Conservation (phyloP, 345 rosid species). For the Cardiospermum halicacabum region DNA sequence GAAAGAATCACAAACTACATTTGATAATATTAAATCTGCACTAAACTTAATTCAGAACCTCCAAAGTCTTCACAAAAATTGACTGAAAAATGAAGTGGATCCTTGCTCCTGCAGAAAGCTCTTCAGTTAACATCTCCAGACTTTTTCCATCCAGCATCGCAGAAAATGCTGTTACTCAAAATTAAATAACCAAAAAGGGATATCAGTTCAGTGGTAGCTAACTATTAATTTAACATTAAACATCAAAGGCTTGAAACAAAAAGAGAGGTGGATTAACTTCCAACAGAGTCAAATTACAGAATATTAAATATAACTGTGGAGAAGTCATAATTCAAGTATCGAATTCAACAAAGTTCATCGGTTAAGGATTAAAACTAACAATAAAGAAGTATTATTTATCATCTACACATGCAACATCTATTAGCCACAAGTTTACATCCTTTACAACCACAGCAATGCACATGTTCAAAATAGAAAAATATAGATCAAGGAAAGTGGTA, state of each 20-base stretch:
- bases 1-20: not conserved
- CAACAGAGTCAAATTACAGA: not conserved
- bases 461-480: not conserved
- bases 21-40: not conserved
- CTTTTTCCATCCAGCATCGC: slow-evolving; percentile 63
- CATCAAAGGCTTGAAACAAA: not conserved
- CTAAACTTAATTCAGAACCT: slow-evolving; percentile 32
- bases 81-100: slow-evolving; percentile 62
- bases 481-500: not conserved
- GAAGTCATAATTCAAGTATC: not conserved
- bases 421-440: not conserved
- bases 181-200: slow-evolving; percentile 1
- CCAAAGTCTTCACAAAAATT: slow-evolving; percentile 62
- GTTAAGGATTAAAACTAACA: not conserved
- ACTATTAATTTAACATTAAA: not conserved
- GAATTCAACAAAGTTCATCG: not conserved
- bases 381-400: not conserved
- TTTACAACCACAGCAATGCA: not conserved
- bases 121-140: slow-evolving; percentile 53
- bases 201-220: slow-evolving; percentile 5
- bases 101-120: slow-evolving; percentile 71
- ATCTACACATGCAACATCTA: not conserved
- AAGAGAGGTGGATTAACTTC: not conserved
- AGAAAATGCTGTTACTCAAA: slow-evolving; percentile 39
- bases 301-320: not conserved